Conservation (phyloP, 176 grass and related monocot genomes). For the Otatea glauca region DNA sequence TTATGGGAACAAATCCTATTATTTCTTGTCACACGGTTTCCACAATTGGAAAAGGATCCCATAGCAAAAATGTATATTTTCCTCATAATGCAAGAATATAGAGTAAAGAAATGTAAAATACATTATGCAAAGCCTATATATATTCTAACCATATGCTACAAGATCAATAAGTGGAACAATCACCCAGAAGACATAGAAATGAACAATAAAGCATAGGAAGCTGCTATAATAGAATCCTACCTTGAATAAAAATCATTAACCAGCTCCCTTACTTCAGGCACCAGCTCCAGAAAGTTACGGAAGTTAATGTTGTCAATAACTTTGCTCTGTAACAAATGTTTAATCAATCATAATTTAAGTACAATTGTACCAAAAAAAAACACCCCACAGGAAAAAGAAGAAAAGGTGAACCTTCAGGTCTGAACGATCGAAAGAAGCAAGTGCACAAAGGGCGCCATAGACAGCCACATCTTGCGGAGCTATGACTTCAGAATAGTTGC, state of each 20-base stretch:
- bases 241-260: slow-evolving; percentile 99
- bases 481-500: slow-evolving; percentile 91
- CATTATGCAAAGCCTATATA: background rate
- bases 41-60: background rate
- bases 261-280: slow-evolving; percentile 97
- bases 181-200: background rate
- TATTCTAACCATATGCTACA: background rate
- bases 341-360: slow-evolving; percentile 22
- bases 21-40: background rate
- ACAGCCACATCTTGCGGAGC: slow-evolving; percentile 96
- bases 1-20: background rate
- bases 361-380: slow-evolving; percentile 10
- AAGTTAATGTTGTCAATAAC: slow-evolving; percentile 95
- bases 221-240: slow-evolving; percentile 42
- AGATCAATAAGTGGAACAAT: background rate
- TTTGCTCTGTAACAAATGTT: slow-evolving; percentile 69
- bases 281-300: slow-evolving; percentile 94
- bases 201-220: slow-evolving; percentile 17
- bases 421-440: slow-evolving; percentile 97
- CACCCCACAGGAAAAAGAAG: background rate
- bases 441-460: slow-evolving; percentile 93
- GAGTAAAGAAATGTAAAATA: background rate
- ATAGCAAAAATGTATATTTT: background rate
- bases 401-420: slow-evolving; percentile 86
- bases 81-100: slow-evolving; percentile 1